Base-by-base conservation (phyloP, 1,284 basidiomycete species). In the Boletus mariae region DNA sequence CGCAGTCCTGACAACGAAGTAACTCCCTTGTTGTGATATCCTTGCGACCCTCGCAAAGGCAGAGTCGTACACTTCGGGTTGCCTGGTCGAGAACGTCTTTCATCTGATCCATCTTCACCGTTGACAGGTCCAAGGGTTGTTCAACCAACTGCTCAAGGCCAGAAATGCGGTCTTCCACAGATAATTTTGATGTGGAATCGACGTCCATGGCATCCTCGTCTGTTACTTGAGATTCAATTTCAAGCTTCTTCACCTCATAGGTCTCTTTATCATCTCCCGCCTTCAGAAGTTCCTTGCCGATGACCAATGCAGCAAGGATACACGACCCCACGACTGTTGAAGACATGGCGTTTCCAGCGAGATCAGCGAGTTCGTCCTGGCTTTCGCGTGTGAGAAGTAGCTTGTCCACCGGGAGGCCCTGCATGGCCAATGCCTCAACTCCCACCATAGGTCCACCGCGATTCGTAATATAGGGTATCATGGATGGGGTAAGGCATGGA, bases 381-480 rank as follows among this genome's bases (percentile, higher is more conserved):
- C 82, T 92, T 72, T 98, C 94, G 53, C 93, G 85, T 1, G 94
- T 98, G 44, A 98, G 79, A 7, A 98, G 78, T 1, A 98, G 79
- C 66, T 94, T 92, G 67, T 96, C 89, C 35, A 97, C 85, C 0
- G 94, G 94, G 41, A 98, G 80, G 25, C 94, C 95, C 66, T 98
- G 94, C 75, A 98, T 86, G 4, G 92, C 90, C 25, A 98, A 76
- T 0, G 94, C 94, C 68, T 98, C 94, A 32, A 94, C 73, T 9
- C 94, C 94, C 13, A 95, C 87, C 82, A 98, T 90, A 3, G 94
- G 95, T n/a, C 95, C 94, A 38, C 95, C 95, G 48, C 94, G 92
- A 64, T 91, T 94, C 29, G 95, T 94, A 64, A 97, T 88, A 67
- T 94, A 98, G 0, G 95, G 92, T 58, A 98, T 98, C 90, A 97